phyloP scores from a whole-genome alignment of 352 stramenopile species.

The Aphanomyces stellatus region DNA sequence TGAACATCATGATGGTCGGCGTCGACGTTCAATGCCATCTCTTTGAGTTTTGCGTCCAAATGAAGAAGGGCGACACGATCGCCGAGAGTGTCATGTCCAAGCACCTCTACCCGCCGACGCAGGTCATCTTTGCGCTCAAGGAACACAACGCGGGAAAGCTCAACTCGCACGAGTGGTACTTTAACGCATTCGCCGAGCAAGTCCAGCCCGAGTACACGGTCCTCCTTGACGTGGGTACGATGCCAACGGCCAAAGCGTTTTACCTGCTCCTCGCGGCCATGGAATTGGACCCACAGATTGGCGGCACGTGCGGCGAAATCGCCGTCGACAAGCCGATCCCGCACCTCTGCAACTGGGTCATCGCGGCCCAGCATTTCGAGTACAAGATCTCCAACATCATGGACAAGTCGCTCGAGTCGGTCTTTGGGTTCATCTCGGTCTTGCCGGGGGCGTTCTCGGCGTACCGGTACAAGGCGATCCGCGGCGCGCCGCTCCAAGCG shows the following conservation, averaged over 20 bases:
- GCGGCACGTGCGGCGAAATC: slow-evolving; percentile 32
- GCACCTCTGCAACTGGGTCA: slow-evolving; percentile 22
- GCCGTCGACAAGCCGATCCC: slow-evolving; percentile 21
- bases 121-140: slow-evolving; percentile 25
- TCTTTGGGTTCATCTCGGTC: slow-evolving; percentile 33
- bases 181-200: slow-evolving; percentile 27
- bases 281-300: slow-evolving; percentile 28
- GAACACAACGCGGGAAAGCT: slow-evolving; percentile 33
- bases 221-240: slow-evolving; percentile 31
- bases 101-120: slow-evolving; percentile 18
- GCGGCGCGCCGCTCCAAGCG: slow-evolving; percentile 25
- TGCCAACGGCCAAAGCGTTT: slow-evolving; percentile 19
- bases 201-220: slow-evolving; percentile 29
- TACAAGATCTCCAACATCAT: slow-evolving; percentile 35
- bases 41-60: slow-evolving; percentile 22
- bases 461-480: slow-evolving; percentile 28
- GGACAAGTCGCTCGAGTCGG: slow-evolving; percentile 29
- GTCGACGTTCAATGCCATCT: slow-evolving; percentile 19
- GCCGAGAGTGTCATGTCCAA: neutral
- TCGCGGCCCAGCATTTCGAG: slow-evolving; percentile 30
- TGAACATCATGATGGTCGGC: slow-evolving; percentile 23
- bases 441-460: slow-evolving; percentile 33
- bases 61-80: slow-evolving; percentile 20
- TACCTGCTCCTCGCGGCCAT: slow-evolving; percentile 22
- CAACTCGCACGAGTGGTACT: slow-evolving; percentile 29